phyloP scores from a whole-genome alignment of 2,329 filamentous ascomycete genomes.

The Hypoxylon sp. region DNA sequence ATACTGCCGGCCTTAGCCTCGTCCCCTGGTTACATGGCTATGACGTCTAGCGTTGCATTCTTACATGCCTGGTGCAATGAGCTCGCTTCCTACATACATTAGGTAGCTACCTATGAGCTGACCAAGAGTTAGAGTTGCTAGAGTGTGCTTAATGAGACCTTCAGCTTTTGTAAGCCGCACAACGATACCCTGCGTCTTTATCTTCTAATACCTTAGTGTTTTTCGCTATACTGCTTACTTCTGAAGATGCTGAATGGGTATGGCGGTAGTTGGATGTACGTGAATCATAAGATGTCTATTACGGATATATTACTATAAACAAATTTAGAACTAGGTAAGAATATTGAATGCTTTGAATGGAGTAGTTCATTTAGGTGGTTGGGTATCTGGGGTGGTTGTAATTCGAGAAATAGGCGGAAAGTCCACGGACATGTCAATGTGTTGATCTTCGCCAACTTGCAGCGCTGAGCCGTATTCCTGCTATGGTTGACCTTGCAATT shows the following conservation, averaged over 20 bases:
- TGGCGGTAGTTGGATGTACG: background rate
- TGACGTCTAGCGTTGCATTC: constrained; percentile 26
- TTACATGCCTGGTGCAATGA: too few relatives aligned
- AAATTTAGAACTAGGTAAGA: background rate
- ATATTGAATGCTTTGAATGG: background rate
- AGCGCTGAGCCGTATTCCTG: background rate
- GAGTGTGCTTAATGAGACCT: constrained; percentile 4
- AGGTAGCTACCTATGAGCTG: background rate
- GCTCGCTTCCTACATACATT: too few relatives aligned
- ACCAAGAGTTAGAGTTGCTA: constrained; percentile 1
- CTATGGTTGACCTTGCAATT: constrained; percentile 8
- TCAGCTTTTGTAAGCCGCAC: constrained; percentile 12
- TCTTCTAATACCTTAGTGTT: constrained; percentile 12
- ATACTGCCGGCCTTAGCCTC: constrained; percentile 1
- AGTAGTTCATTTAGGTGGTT: background rate
- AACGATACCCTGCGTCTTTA: constrained; percentile 5
- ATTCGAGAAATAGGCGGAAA: too few relatives aligned
- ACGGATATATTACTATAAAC: constrained; percentile 4
- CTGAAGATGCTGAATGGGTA: background rate
- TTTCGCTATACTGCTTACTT: constrained; percentile 11
- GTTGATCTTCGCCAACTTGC: background rate
- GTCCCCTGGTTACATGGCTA: background rate
- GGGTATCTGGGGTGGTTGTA: too few relatives aligned
- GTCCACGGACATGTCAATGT: too few relatives aligned
- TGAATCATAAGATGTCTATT: background rate